phyloP scores from a whole-genome alignment of 2,329 filamentous ascomycete species.

The Arthrobotrys pseudoclavata region DNA sequence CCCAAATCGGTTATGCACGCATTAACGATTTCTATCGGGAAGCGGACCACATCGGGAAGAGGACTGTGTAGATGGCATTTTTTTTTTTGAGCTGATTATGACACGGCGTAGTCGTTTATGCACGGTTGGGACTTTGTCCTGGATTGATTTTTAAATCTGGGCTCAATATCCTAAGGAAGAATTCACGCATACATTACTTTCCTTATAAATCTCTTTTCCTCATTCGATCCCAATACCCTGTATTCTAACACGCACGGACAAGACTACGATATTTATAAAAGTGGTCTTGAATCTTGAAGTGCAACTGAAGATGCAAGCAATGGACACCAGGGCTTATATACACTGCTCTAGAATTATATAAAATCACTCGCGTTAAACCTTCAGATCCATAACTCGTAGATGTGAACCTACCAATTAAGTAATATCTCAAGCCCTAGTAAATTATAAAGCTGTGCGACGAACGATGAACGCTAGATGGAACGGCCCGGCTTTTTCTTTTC shows the following conservation, averaged over 20 bases:
- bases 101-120: constrained; percentile 26
- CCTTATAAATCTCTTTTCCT: neutral
- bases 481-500: too few species aligned
- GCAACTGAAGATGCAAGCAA: constrained; percentile 3
- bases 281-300: constrained; percentile 1
- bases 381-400: neutral
- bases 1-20: constrained; percentile 8
- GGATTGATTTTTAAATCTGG: constrained; percentile 5
- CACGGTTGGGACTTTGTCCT: neutral
- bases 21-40: too few species aligned
- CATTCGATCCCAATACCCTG: neutral
- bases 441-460: too few species aligned
- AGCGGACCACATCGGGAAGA: too few species aligned
- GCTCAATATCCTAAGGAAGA: neutral
- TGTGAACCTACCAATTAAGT: neutral
- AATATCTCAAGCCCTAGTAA: too few species aligned
- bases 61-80: too few species aligned
- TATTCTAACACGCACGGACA: constrained; percentile 1
- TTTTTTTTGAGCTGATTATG: constrained; percentile 21
- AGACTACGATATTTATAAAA: constrained; percentile 12
- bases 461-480: too few species aligned
- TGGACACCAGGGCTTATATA: neutral
- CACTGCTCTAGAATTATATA: neutral
- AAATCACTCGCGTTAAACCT: too few species aligned
- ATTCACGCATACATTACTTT: neutral